Evolutionary conservation across 2,329 filamentous ascomycete genomes (phyloP).

Genomic region (Ustulina deusta): DNA sequence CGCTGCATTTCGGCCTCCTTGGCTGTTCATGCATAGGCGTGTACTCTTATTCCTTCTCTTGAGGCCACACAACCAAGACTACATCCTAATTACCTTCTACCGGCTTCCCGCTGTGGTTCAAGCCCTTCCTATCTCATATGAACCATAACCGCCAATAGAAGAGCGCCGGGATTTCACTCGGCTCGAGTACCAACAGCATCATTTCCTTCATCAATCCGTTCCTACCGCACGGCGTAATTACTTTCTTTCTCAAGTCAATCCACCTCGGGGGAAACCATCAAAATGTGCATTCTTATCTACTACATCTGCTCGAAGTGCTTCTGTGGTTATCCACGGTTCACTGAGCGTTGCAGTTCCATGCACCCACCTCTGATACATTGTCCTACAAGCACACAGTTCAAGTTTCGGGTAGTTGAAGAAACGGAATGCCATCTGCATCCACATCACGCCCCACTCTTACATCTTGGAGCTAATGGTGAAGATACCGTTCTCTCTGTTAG

Average conservation of each 20-base stretch:
- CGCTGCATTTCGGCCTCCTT: background rate
- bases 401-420: slow-evolving; percentile 24
- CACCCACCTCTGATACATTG: slow-evolving; percentile 32
- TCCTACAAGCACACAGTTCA: slow-evolving; percentile 28
- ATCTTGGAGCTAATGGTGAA: background rate
- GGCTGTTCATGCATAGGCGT: background rate
- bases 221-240: background rate
- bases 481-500: background rate
- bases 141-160: background rate
- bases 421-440: slow-evolving; percentile 31
- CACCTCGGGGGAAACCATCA: background rate
- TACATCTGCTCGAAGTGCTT: slow-evolving; percentile 37
- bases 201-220: background rate
- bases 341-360: slow-evolving; percentile 24
- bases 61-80: background rate
- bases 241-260: background rate
- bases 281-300: slow-evolving; percentile 37
- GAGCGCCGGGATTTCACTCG: background rate
- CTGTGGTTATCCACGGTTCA: slow-evolving; percentile 31
- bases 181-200: background rate
- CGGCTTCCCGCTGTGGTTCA: background rate
- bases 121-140: background rate
- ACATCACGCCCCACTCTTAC: slow-evolving; percentile 12
- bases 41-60: background rate
- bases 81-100: background rate